Conservation (phyloP, 305 asterid genomes). For the Withania somnifera region DNA sequence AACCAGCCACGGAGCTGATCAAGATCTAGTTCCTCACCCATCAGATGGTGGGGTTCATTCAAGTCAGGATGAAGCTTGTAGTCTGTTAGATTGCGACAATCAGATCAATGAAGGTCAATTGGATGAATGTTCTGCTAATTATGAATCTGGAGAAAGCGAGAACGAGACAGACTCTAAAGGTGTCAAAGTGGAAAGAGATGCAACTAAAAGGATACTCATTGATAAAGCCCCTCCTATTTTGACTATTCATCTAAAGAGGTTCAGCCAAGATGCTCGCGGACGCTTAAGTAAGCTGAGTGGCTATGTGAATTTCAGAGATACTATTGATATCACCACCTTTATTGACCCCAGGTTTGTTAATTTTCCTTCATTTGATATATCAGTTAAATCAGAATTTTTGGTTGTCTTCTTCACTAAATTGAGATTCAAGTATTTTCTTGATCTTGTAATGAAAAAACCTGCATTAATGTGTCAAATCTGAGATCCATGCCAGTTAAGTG, state of each 20-base stretch:
- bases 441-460: neutral
- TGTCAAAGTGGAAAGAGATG: slow-evolving; percentile 79
- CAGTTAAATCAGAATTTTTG: neutral
- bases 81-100: neutral
- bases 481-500: neutral
- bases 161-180: slow-evolving; percentile 21
- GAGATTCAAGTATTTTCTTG: neutral
- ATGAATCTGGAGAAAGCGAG: slow-evolving; percentile 32
- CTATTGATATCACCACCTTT: slow-evolving; percentile 59
- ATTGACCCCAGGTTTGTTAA: slow-evolving; percentile 56
- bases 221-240: slow-evolving; percentile 62
- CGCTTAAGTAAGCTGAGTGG: slow-evolving; percentile 79
- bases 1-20: slow-evolving; percentile 10
- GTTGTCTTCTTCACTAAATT: neutral
- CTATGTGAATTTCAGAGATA: slow-evolving; percentile 58
- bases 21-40: slow-evolving; percentile 14
- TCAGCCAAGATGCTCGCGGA: slow-evolving; percentile 80
- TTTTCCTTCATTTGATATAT: neutral
- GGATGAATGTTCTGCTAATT: slow-evolving; percentile 6
- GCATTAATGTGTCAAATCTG: neutral
- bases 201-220: slow-evolving; percentile 61
- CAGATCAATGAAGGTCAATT: slow-evolving; percentile 14
- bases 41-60: too few species aligned
- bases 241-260: slow-evolving; percentile 83
- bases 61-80: neutral